Conservation (phyloP, 441 rosid species). For the Corymbia calophylla region DNA sequence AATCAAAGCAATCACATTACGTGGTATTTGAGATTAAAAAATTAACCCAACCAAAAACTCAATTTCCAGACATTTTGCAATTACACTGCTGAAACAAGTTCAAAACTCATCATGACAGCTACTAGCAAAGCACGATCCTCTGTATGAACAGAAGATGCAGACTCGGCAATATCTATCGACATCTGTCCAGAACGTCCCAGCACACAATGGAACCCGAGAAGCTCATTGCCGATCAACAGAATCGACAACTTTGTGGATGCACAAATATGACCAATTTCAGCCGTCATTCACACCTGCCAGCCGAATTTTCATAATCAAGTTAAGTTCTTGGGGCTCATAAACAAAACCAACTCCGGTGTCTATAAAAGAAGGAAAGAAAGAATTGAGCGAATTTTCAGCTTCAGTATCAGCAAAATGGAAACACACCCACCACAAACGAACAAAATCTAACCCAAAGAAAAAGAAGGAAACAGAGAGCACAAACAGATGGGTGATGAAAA, state of each 20-base stretch:
- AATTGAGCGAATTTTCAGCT: neutral
- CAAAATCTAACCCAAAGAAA: neutral
- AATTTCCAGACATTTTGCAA: neutral
- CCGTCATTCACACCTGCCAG: neutral
- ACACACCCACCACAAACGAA: neutral
- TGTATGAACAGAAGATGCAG: neutral
- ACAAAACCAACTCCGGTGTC: neutral
- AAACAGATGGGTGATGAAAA: neutral
- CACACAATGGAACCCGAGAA: neutral
- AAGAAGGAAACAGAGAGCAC: no score
- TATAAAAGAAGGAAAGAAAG: neutral
- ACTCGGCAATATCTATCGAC: neutral
- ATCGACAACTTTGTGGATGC: neutral
- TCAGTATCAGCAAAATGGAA: neutral
- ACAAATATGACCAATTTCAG: neutral
- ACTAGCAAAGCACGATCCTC: neutral
- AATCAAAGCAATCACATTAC: neutral
- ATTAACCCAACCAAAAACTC: neutral
- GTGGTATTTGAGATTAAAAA: neutral
- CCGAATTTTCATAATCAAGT: neutral
- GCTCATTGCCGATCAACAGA: neutral
- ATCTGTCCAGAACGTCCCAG: neutral
- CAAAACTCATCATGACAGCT: neutral
- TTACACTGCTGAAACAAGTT: neutral
- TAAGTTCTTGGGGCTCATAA: neutral